Percentiles rank a stretch among this genome's conserved stretches.
Conservation (phyloP, 2,329 filamentous ascomycete species). For the Alternaria triticina region DNA sequence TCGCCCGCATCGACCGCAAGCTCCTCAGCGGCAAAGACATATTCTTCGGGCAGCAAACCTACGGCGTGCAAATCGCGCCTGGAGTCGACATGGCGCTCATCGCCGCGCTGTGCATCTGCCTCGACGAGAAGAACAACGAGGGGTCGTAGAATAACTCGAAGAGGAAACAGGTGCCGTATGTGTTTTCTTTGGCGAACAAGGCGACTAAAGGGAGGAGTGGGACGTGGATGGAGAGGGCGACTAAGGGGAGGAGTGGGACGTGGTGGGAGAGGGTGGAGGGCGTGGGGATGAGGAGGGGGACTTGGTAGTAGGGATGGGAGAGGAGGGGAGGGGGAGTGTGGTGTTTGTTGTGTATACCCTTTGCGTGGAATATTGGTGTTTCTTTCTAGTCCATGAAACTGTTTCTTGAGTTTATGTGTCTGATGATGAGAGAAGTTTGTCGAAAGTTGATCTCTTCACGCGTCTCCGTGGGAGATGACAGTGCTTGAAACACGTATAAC, state of each 20-base stretch:
- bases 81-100: conserved; percentile 71
- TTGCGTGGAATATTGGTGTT: neutral
- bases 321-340: neutral
- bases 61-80: conserved; percentile 67
- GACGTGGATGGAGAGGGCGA: neutral
- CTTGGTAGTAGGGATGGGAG: neutral
- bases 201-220: neutral
- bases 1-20: conserved; percentile 66
- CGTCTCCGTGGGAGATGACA: neutral
- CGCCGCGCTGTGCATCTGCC: conserved; percentile 69
- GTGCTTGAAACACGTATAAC: neutral
- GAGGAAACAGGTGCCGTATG: neutral
- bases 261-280: neutral
- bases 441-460: neutral
- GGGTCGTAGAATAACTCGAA: neutral
- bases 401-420: neutral
- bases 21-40: conserved; percentile 64
- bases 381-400: neutral
- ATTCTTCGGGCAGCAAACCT: conserved; percentile 68
- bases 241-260: neutral
- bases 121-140: conserved; percentile 62
- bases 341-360: neutral
- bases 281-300: neutral
- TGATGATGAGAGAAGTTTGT: neutral
- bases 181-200: neutral